phyloP scores from a whole-genome alignment of 2,329 filamentous ascomycete species.

The Pestalotiopsis sp. region DNA sequence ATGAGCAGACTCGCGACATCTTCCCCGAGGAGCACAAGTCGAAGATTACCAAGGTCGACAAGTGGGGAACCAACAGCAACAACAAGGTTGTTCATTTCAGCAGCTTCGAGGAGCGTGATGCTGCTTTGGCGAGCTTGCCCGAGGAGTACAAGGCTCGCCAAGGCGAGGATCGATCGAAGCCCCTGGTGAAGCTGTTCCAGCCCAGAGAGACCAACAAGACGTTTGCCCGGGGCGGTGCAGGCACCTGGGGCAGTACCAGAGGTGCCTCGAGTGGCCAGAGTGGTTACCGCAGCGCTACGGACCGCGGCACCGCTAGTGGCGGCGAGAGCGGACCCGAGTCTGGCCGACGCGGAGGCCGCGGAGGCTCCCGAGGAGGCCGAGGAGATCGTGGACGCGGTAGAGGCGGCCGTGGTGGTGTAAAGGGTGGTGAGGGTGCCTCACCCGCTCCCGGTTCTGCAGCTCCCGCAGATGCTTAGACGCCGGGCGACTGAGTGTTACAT shows the following conservation, averaged over 20 bases:
- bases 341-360: slow-evolving; percentile 45
- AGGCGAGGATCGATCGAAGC: slow-evolving; percentile 74
- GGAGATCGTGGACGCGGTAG: slow-evolving; percentile 60
- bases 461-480: slow-evolving; percentile 9
- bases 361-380: slow-evolving; percentile 59
- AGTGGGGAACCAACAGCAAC: slow-evolving; percentile 65
- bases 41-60: slow-evolving; percentile 80
- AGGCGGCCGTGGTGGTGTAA: slow-evolving; percentile 37
- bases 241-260: slow-evolving; percentile 67
- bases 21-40: slow-evolving; percentile 81
- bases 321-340: slow-evolving; percentile 72
- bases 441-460: slow-evolving; percentile 51
- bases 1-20: slow-evolving; percentile 79
- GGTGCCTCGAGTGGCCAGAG: slow-evolving; percentile 63
- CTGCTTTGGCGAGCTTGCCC: slow-evolving; percentile 73
- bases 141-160: slow-evolving; percentile 75
- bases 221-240: slow-evolving; percentile 65
- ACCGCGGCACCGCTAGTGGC: slow-evolving; percentile 62
- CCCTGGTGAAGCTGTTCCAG: slow-evolving; percentile 82
- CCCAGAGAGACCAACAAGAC: slow-evolving; percentile 59
- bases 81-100: slow-evolving; percentile 89
- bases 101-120: slow-evolving; percentile 76
- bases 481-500: neutral
- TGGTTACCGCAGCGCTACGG: slow-evolving; percentile 84
- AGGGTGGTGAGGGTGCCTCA: slow-evolving; percentile 61